Evolutionary conservation across 139 green algal species (phyloP).

Genomic region (Closterium sp.): DNA sequence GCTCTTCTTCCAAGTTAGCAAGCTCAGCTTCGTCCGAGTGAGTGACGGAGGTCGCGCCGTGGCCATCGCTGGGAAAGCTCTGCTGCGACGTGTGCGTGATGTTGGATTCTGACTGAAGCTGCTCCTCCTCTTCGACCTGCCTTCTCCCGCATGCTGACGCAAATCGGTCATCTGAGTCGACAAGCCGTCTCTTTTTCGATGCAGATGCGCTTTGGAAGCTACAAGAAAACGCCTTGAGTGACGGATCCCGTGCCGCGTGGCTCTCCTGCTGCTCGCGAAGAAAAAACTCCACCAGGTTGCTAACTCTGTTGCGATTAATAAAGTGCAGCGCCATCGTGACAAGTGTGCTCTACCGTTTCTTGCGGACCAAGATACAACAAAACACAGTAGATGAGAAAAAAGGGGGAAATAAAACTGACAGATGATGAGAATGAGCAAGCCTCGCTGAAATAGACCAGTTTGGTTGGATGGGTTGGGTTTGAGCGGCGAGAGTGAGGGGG

Average conservation of each 20-base stretch:
- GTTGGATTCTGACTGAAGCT: neutral
- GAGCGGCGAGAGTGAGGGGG: neutral
- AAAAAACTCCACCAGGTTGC: neutral
- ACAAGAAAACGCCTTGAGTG: neutral
- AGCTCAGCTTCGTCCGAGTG: neutral
- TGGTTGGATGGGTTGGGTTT: neutral
- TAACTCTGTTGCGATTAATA: neutral
- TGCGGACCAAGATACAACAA: neutral
- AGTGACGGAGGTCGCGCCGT: neutral
- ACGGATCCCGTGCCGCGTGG: neutral
- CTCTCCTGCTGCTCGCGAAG: neutral
- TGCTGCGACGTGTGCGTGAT: neutral
- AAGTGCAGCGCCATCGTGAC: neutral
- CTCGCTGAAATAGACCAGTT: neutral
- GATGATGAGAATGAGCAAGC: neutral
- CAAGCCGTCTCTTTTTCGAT: neutral
- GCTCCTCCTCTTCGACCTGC: neutral
- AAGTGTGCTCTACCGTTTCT: neutral
- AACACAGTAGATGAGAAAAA: neutral
- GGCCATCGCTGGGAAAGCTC: neutral
- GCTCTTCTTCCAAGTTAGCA: neutral
- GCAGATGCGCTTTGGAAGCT: neutral
- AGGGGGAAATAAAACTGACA: neutral
- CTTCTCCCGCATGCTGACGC: too few relatives aligned
- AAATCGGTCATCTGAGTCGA: neutral